These are phyloP conservation scores for Suillus placidus DNA, from an alignment of 768 basidiomycete genomes.

Conservation along the genomic window DNA sequence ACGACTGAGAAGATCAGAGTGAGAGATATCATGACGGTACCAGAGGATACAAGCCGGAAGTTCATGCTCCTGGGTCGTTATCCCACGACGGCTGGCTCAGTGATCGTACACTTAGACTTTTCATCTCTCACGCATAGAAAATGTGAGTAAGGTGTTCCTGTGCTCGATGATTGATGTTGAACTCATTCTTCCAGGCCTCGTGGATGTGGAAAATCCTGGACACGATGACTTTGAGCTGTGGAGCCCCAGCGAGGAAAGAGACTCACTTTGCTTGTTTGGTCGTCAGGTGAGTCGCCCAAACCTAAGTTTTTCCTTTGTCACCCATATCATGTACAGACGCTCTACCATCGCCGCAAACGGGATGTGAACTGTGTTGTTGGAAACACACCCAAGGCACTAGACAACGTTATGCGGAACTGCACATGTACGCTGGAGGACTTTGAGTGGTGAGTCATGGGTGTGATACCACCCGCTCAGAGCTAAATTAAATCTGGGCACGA, in stretches of 20 bases:
- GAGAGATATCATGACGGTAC: conserved; percentile 80
- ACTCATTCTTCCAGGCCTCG: conserved; percentile 52
- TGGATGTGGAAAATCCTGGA: conserved; percentile 69
- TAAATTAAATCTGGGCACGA: background rate
- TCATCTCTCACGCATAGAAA: conserved; percentile 68
- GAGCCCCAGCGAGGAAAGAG: conserved; percentile 91
- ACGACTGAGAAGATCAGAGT: conserved; percentile 71
- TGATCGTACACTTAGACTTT: conserved; percentile 89
- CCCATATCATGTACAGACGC: conserved; percentile 51
- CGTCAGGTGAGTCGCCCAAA: conserved; percentile 59
- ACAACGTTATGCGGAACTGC: conserved; percentile 69
- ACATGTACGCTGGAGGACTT: conserved; percentile 77
- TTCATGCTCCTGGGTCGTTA: conserved; percentile 83
- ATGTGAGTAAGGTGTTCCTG: conserved; percentile 55
- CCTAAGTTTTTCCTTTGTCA: background rate
- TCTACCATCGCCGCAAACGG: conserved; percentile 88
- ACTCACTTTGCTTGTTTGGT: conserved; percentile 90
- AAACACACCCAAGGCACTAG: conserved; percentile 53
- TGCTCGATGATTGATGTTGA: background rate
- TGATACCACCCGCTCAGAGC: background rate
- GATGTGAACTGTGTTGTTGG: conserved; percentile 86
- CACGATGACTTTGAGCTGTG: conserved; percentile 96
- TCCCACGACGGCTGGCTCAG: conserved; percentile 44
- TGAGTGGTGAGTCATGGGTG: conserved; percentile 75
- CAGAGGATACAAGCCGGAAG: conserved; percentile 85